These are phyloP conservation scores for Stereocaulon alpinum DNA, from an alignment of 495 filamentous ascomycete species.

Conservation along the genomic window DNA sequence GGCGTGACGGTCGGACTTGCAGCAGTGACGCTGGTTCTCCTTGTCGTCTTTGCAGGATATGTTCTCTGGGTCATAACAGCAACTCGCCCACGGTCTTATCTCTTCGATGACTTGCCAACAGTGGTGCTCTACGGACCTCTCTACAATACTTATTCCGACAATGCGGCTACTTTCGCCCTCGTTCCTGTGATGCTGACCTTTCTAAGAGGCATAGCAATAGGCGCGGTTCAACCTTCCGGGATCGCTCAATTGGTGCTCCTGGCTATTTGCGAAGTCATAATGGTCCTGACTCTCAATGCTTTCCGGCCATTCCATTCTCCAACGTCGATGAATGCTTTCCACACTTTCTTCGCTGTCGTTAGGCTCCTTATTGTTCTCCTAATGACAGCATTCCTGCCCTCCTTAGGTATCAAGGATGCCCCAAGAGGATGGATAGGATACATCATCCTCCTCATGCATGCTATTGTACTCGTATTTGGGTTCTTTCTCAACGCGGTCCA, in stretches of 20 bases:
- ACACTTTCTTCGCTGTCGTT: conserved; percentile 70
- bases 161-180: conserved; percentile 77
- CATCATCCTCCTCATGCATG: conserved; percentile 78
- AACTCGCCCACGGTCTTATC: conserved; percentile 68
- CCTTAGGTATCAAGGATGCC: conserved; percentile 61
- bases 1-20: conserved; percentile 61
- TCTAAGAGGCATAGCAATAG: conserved; percentile 79
- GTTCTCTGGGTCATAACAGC: conserved; percentile 66
- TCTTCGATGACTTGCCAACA: conserved; percentile 88
- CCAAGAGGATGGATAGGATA: conserved; percentile 93
- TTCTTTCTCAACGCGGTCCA: conserved; percentile 90
- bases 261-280: conserved; percentile 87
- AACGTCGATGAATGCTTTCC: conserved; percentile 97
- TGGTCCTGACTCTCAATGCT: conserved; percentile 76
- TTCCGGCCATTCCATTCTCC: conserved; percentile 82
- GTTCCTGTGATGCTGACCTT: conserved; percentile 76
- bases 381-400: conserved; percentile 78
- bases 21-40: conserved; percentile 56
- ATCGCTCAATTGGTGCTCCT: conserved; percentile 86
- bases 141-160: conserved; percentile 94
- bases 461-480: conserved; percentile 76
- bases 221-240: conserved; percentile 84
- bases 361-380: conserved; percentile 72
- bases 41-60: conserved; percentile 67
- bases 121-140: conserved; percentile 85